phyloP scores from a whole-genome alignment of 345 rosid species.

The Eutrema yunnanense region DNA sequence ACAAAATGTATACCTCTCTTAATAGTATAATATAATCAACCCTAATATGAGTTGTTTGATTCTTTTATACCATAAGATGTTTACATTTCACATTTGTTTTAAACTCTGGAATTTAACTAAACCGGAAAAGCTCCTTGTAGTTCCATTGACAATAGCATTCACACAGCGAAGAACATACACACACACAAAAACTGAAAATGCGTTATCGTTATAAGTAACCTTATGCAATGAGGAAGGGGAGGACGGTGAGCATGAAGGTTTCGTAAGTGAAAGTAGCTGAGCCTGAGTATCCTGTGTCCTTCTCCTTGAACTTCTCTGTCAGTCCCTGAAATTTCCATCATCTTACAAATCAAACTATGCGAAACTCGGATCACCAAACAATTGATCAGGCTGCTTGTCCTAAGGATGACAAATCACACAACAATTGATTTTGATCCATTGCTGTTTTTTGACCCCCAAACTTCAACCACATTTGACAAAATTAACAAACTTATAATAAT shows the following conservation, averaged over 20 bases:
- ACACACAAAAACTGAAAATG: not conserved
- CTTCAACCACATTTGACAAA: not conserved
- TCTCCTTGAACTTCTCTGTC: constrained; percentile 89
- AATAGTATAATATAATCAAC: not conserved
- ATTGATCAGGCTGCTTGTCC: not conserved
- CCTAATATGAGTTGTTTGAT: constrained; percentile 21
- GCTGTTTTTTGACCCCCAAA: not conserved
- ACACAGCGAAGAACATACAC: not conserved
- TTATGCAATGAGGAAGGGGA: constrained; percentile 84
- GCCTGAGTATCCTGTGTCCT: constrained; percentile 60
- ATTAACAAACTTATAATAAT: not conserved
- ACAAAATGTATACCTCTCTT: no score
- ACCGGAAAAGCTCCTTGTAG: not conserved
- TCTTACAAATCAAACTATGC: not conserved
- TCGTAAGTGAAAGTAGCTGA: constrained; percentile 77
- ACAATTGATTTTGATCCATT: not conserved
- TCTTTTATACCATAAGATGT: constrained; percentile 10
- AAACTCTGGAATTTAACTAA: not conserved
- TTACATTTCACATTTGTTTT: constrained; percentile 11
- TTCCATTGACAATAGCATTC: constrained; percentile 5
- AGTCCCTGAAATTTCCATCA: constrained; percentile 54
- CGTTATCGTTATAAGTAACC: not conserved
- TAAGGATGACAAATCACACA: not conserved
- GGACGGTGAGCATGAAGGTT: constrained; percentile 74
- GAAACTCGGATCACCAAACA: not conserved